Evolutionary conservation across 768 basidiomycete genomes (phyloP).

Genomic region (Chalciporus sphaerocephalus): DNA sequence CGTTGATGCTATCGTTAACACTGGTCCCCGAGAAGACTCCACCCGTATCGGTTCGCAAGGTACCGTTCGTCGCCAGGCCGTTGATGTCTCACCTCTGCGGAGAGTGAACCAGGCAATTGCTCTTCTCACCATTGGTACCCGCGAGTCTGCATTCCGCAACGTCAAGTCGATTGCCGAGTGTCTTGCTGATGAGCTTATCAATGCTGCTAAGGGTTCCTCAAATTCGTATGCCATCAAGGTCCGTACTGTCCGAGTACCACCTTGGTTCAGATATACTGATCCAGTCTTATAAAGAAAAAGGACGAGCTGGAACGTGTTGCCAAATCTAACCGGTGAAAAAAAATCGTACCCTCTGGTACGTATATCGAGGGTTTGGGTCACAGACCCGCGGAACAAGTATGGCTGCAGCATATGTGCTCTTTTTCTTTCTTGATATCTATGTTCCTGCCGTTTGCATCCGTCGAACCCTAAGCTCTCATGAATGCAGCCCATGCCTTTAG

Average conservation of each 20-base stretch:
- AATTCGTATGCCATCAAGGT: slow-evolving; percentile 99
- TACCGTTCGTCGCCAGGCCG: slow-evolving; percentile 98
- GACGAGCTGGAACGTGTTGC: slow-evolving; percentile 99
- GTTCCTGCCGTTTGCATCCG: slow-evolving; percentile 10
- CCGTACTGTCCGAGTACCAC: slow-evolving; percentile 7
- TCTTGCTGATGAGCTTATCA: slow-evolving; percentile 98
- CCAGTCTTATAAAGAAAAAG: slow-evolving; percentile 60
- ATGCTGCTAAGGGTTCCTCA: slow-evolving; percentile 98
- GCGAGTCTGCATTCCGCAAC: slow-evolving; percentile 99
- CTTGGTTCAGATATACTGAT: slow-evolving; percentile 1
- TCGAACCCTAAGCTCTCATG: slow-evolving; percentile 15
- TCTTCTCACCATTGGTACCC: slow-evolving; percentile 93
- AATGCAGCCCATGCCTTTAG: slow-evolving; percentile 25
- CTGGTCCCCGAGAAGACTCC: slow-evolving; percentile 98
- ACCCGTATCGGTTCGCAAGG: slow-evolving; percentile 99
- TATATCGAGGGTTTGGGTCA: slow-evolving; percentile 8
- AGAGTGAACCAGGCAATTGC: slow-evolving; percentile 97
- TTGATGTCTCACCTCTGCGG: slow-evolving; percentile 97
- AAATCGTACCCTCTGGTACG: background rate
- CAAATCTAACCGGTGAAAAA: slow-evolving; percentile 96
- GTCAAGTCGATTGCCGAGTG: slow-evolving; percentile 99
- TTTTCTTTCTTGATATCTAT: slow-evolving; percentile 5
- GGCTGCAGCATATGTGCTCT: slow-evolving; percentile 23
- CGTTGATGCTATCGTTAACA: slow-evolving; percentile 99
- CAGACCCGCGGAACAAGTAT: slow-evolving; percentile 14